phyloP scores from a whole-genome alignment of 139 green algal genomes.

The Chlamydomonas asymmetrica region DNA sequence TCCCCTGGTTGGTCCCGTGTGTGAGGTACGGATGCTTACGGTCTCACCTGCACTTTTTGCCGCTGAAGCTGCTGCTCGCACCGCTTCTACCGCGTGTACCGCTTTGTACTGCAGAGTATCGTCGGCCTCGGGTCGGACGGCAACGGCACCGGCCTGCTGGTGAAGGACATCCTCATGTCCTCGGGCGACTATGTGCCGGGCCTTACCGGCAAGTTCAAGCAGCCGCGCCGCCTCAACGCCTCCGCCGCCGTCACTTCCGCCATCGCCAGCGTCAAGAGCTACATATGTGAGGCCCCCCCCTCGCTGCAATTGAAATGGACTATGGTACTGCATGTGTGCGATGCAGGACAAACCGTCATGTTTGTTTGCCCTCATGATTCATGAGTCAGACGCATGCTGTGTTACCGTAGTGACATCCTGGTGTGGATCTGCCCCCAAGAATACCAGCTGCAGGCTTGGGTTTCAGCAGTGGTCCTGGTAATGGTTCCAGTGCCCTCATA shows the following conservation, averaged over 20 bases:
- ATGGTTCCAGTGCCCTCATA: no score
- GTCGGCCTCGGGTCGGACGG: no score
- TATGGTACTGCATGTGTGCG: not conserved
- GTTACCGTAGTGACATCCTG: not conserved
- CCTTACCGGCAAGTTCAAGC: not conserved
- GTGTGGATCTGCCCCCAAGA: no score
- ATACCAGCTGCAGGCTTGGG: no score
- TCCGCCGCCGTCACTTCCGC: conserved; percentile 9
- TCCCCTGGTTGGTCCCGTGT: not conserved
- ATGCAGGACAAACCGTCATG: not conserved
- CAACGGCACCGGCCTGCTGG: not conserved
- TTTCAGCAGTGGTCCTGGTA: no score
- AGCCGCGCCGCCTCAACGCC: conserved; percentile 14
- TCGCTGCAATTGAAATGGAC: not conserved
- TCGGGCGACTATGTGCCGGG: not conserved
- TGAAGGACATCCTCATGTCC: conserved; percentile 24
- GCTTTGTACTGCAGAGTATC: no score
- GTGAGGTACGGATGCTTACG: not conserved
- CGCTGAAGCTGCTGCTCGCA: not conserved
- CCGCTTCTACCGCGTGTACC: not conserved
- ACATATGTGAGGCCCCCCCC: no score
- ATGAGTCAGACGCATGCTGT: not conserved
- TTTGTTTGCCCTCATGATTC: not conserved
- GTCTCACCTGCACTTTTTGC: not conserved
- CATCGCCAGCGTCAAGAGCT: not conserved